Conservation (phyloP, 2,329 filamentous ascomycete species). For the Neocucurbitaria cava region DNA sequence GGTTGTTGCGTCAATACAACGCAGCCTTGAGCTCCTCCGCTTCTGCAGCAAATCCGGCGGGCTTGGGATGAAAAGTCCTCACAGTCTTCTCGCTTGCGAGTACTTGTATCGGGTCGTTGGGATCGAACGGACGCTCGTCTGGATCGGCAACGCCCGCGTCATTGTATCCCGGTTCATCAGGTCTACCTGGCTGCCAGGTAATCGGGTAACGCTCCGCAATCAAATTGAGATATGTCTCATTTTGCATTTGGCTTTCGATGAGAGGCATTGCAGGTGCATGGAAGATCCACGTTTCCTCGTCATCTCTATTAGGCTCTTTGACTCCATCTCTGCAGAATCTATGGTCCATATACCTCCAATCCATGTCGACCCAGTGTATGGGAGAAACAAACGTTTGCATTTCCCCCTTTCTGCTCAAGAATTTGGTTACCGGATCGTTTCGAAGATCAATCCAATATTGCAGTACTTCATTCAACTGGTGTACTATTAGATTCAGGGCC, state of each 20-base stretch:
- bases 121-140: too few species aligned
- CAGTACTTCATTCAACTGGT: background rate
- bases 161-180: background rate
- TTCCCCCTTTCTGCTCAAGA: background rate
- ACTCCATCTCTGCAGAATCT: background rate
- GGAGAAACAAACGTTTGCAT: background rate
- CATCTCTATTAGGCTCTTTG: background rate
- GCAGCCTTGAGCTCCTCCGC: too few species aligned
- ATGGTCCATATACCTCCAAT: background rate
- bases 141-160: too few species aligned
- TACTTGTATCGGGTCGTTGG: too few species aligned
- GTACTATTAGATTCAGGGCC: background rate
- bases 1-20: too few species aligned
- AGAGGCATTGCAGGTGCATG: background rate
- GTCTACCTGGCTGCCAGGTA: background rate
- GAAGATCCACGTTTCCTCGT: background rate
- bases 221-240: background rate
- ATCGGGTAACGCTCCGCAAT: background rate
- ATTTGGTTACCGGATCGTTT: background rate
- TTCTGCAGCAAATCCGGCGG: too few species aligned
- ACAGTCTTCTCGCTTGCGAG: too few species aligned
- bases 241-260: background rate
- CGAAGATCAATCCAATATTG: background rate
- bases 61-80: too few species aligned
- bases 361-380: background rate